phyloP scores from a whole-genome alignment of 495 filamentous ascomycete species.

The Bacidia rubella region DNA sequence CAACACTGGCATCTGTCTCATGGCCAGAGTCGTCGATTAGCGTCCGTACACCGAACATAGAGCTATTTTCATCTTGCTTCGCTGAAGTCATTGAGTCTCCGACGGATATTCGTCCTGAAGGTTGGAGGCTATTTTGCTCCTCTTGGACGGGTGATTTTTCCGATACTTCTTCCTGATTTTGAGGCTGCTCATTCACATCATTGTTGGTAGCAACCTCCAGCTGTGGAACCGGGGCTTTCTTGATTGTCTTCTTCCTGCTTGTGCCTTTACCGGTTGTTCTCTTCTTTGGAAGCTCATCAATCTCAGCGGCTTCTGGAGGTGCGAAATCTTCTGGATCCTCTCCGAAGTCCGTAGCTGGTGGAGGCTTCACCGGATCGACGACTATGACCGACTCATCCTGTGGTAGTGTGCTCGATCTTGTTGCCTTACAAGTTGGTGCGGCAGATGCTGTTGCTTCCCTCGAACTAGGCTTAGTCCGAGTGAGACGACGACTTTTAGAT shows the following conservation, averaged over 20 bases:
- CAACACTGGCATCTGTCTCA: constrained; percentile 25
- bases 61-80: constrained; percentile 8
- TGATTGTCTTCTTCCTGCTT: background rate
- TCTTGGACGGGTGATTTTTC: background rate
- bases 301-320: too few species aligned
- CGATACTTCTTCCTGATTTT: background rate
- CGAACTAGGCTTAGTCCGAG: constrained; percentile 15
- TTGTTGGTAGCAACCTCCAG: background rate
- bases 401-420: constrained; percentile 13
- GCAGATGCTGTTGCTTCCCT: constrained; percentile 16
- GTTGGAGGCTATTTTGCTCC: background rate
- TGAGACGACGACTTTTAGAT: constrained; percentile 17
- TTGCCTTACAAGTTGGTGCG: constrained; percentile 15
- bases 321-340: background rate
- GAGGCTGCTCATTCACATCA: background rate
- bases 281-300: background rate
- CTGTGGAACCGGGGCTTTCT: background rate
- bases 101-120: constrained; percentile 1
- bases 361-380: background rate
- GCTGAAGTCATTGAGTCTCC: background rate
- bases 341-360: background rate
- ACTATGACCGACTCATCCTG: background rate
- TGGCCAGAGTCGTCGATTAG: constrained; percentile 24
- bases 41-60: constrained; percentile 3
- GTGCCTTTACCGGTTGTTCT: background rate